phyloP scores from a whole-genome alignment of 2,329 filamentous ascomycete genomes.

The Knufia fluminis region DNA sequence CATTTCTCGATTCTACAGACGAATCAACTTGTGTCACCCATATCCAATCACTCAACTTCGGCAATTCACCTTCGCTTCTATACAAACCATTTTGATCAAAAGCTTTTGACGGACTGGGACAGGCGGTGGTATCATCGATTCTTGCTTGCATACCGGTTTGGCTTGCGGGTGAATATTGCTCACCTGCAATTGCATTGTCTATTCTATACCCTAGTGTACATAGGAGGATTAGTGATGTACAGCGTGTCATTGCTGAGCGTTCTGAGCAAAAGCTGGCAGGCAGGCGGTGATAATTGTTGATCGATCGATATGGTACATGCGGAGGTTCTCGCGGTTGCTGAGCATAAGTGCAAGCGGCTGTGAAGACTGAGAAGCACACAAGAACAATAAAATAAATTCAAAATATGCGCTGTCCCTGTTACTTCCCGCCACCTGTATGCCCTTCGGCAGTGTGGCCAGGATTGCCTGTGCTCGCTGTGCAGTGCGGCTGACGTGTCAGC shows the following conservation, averaged over 20 bases:
- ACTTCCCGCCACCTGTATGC: too few relatives aligned
- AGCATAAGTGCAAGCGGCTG: not conserved
- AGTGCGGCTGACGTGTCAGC: too few relatives aligned
- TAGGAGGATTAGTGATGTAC: conserved; percentile 5
- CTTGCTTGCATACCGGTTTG: conserved; percentile 3
- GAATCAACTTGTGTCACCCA: not conserved
- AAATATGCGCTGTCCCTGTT: not conserved
- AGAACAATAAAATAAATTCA: not conserved
- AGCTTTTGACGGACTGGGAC: not conserved
- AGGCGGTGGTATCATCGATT: not conserved
- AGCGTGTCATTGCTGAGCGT: not conserved
- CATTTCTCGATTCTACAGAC: conserved; percentile 2
- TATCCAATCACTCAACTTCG: conserved; percentile 1
- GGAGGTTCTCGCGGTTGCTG: not conserved
- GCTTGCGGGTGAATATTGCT: not conserved
- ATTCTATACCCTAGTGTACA: conserved; percentile 5
- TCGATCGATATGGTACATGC: not conserved
- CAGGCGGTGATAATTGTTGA: not conserved
- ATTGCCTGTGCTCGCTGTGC: too few relatives aligned
- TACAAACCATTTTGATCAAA: conserved; percentile 5
- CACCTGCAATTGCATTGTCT: conserved; percentile 2
- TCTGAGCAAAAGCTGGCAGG: not conserved
- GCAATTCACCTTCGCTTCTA: conserved; percentile 6
- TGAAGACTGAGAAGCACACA: not conserved
- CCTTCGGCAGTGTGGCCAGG: too few relatives aligned